These are phyloP conservation scores for Neurospora sp. DNA, from an alignment of 495 filamentous ascomycete genomes.

Conservation along the genomic window DNA sequence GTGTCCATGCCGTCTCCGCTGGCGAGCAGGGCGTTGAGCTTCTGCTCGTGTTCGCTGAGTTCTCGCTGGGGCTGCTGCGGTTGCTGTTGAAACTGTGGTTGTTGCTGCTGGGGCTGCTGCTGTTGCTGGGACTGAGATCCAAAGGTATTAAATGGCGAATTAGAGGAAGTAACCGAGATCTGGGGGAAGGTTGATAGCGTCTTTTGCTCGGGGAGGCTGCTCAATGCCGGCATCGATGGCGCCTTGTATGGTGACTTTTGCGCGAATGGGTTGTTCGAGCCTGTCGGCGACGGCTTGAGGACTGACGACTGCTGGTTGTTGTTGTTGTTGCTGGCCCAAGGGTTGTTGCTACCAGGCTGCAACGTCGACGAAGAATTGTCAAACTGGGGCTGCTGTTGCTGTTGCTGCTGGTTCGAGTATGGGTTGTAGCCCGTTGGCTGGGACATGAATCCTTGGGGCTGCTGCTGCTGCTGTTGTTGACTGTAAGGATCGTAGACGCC, in stretches of 20 bases:
- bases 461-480: constrained; percentile 43
- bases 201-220: constrained; percentile 62
- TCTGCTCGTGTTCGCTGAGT: constrained; percentile 68
- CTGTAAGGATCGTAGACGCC: constrained; percentile 41
- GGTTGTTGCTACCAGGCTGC: constrained; percentile 78
- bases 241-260: constrained; percentile 37
- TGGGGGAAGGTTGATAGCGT: constrained; percentile 42
- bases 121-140: constrained; percentile 21
- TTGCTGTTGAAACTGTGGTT: constrained; percentile 29
- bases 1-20: constrained; percentile 90
- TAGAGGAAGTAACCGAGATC: constrained; percentile 1
- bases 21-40: constrained; percentile 81
- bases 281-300: constrained; percentile 61
- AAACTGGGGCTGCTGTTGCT: constrained; percentile 39
- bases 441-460: constrained; percentile 50
- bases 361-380: constrained; percentile 43
- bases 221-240: constrained; percentile 52
- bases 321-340: constrained; percentile 52
- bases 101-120: constrained; percentile 14
- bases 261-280: constrained; percentile 96
- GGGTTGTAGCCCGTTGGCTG: constrained; percentile 77
- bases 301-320: constrained; percentile 30
- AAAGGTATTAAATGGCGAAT: constrained; percentile 1
- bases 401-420: constrained; percentile 48
- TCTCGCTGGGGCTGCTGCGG: constrained; percentile 42